A percentile compares a stretch with the other conserved stretches of the same genome.
phyloP scores from a whole-genome alignment of 164 flowering plant genomes.

The Vitis amurensis region DNA sequence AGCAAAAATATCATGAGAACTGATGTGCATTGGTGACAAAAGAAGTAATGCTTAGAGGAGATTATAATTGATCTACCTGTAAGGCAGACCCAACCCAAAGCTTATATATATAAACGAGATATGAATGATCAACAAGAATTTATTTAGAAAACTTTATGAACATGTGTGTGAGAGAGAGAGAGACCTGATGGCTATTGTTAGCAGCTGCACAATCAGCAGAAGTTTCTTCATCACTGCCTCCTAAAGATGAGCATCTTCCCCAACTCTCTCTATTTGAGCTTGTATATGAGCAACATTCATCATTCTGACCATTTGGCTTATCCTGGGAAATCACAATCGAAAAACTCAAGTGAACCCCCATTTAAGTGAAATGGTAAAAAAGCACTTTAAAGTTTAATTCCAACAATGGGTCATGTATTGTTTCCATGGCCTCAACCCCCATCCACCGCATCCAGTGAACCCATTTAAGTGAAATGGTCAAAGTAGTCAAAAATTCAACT shows the following conservation, averaged over 20 bases:
- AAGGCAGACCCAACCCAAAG: too few species aligned
- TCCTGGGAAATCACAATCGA: conserved; percentile 43
- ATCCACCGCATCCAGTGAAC: too few species aligned
- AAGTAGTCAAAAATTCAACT: too few species aligned
- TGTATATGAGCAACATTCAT: conserved; percentile 81
- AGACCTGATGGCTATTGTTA: conserved; percentile 50
- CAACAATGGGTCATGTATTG: background rate
- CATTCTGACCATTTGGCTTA: conserved; percentile 43
- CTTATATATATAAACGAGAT: too few species aligned
- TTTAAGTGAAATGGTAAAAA: background rate
- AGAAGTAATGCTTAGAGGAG: too few species aligned
- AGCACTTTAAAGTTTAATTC: background rate
- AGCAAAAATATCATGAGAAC: too few species aligned
- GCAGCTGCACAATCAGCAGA: conserved; percentile 35
- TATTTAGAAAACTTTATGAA: too few species aligned
- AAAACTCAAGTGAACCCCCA: background rate
- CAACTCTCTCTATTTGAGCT: conserved; percentile 93
- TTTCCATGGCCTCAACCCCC: background rate
- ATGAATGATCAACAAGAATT: too few species aligned
- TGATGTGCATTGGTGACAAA: too few species aligned
- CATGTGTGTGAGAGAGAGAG: conserved; percentile 12
- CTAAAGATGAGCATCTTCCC: conserved; percentile 94
- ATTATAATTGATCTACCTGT: too few species aligned
- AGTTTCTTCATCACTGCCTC: conserved; percentile 73
- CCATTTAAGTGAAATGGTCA: too few species aligned